These are phyloP conservation scores for Hericium coralloides DNA, from an alignment of 768 basidiomycete genomes.

Conservation along the genomic window DNA sequence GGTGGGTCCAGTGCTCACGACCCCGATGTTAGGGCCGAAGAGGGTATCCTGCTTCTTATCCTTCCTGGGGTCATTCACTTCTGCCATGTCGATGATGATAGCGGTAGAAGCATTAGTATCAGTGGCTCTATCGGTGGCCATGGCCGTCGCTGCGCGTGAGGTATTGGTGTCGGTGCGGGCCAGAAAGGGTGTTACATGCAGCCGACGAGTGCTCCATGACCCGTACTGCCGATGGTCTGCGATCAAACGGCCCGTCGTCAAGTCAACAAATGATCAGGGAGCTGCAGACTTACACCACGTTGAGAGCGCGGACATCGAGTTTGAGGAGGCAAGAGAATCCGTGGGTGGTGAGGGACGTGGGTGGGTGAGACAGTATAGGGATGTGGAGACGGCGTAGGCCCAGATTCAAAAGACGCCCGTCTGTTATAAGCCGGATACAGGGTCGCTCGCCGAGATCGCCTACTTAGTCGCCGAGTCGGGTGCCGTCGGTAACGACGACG, in stretches of 20 bases:
- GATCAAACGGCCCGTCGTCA: constrained; percentile 5
- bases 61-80: constrained; percentile 31
- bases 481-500: no score
- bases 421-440: not conserved
- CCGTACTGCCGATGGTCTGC: constrained; percentile 43
- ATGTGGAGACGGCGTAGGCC: constrained; percentile 6
- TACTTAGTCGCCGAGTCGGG: no score
- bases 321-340: not conserved
- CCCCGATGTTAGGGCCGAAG: constrained; percentile 88
- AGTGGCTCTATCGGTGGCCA: constrained; percentile 29
- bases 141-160: constrained; percentile 38
- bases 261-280: constrained; percentile 10
- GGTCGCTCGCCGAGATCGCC: no score
- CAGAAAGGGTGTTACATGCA: constrained; percentile 42
- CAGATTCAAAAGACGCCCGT: not conserved
- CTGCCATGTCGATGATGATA: constrained; percentile 25
- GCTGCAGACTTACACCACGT: constrained; percentile 28
- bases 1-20: constrained; percentile 54
- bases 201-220: constrained; percentile 47
- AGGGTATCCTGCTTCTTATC: constrained; percentile 70
- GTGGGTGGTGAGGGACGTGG: not conserved
- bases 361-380: not conserved
- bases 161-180: constrained; percentile 42
- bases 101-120: constrained; percentile 8
- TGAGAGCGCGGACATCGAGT: constrained; percentile 21